These are phyloP conservation scores for Hypoxylon cercidicola DNA, from an alignment of 495 filamentous ascomycete species.

Conservation along the genomic window DNA sequence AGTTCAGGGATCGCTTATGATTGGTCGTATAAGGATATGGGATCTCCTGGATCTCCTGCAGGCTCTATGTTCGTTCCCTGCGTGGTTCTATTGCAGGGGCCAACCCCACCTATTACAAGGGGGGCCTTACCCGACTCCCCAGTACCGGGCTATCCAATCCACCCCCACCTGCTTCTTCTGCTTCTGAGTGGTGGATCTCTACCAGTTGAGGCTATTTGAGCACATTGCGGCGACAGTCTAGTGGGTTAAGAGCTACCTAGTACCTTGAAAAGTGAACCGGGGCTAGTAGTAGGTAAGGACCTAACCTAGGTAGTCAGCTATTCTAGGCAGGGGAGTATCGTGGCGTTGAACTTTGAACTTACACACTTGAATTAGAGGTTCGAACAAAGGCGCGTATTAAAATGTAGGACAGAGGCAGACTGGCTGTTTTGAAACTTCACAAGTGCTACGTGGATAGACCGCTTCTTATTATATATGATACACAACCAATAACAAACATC, in stretches of 20 bases:
- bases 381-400: not conserved
- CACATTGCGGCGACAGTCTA: constrained; percentile 49
- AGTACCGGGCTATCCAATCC: constrained; percentile 18
- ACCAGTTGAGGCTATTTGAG: constrained; percentile 60
- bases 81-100: not conserved
- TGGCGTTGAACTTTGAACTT: too few species aligned
- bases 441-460: constrained; percentile 21
- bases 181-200: constrained; percentile 10
- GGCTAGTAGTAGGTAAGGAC: too few species aligned
- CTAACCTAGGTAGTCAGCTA: too few species aligned
- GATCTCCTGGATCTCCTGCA: constrained; percentile 16
- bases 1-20: too few species aligned
- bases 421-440: constrained; percentile 9
- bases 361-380: not conserved
- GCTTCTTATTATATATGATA: constrained; percentile 15
- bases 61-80: constrained; percentile 5
- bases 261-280: too few species aligned
- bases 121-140: constrained; percentile 7
- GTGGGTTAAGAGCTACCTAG: not conserved
- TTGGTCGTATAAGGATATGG: constrained; percentile 13
- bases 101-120: constrained; percentile 16
- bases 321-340: too few species aligned
- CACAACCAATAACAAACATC: not conserved
- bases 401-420: constrained; percentile 18
- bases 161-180: constrained; percentile 14